Base-by-base conservation (phyloP, 495 filamentous ascomycete species). In the Neurospora sp. region DNA sequence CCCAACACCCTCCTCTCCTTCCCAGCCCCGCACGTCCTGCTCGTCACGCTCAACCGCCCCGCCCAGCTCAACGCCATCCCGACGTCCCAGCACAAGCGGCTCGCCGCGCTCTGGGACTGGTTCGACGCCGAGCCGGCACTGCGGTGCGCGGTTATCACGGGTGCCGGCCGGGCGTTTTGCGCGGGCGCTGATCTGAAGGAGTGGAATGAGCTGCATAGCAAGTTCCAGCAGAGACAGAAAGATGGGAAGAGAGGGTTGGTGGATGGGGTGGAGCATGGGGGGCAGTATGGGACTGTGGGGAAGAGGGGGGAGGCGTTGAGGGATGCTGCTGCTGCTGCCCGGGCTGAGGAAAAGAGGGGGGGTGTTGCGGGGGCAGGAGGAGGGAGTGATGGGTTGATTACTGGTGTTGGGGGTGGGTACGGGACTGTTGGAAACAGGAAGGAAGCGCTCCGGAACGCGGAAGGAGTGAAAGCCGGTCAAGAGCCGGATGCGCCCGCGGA, bases 21-120 rank as follows among this genome's bases (percentile, higher is more conserved):
- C 78, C 90, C 89, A 0, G 73, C 77, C 2, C 84, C 84, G 4
- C 80, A 87, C 73, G 82, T 90, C 75, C 83, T 92, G 8, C 85
- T 90, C 61, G 82, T 89, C 38, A 90, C 89, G 0, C 84, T 92
- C 79, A 88, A 89, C 81, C 86, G 89, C 3, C 87, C 89, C 5
- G 75, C 79, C 39, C 76, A 81, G 35, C 85, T 91, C 74, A 92
- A 92, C 82, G 84, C 85, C 72, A 85, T 91, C 77, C 82, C 82
- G 65, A 78, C 78, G 6, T 74, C 81, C 4, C 83, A 85, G 61
- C 87, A 90, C 81, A 73, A 76, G 71, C 84, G 86, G 70, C 82
- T 90, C 38, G 82, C 86, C 45, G 47, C 69, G 1, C 78, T 91
- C 3, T 91, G 83, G 81, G 74, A 74, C 4, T 91, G 89, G 89